A percentile compares a stretch with the other conserved stretches of the same genome.
Evolutionary conservation across 139 green algal species (phyloP).

Genomic region (Chlamydomonas sp.): DNA sequence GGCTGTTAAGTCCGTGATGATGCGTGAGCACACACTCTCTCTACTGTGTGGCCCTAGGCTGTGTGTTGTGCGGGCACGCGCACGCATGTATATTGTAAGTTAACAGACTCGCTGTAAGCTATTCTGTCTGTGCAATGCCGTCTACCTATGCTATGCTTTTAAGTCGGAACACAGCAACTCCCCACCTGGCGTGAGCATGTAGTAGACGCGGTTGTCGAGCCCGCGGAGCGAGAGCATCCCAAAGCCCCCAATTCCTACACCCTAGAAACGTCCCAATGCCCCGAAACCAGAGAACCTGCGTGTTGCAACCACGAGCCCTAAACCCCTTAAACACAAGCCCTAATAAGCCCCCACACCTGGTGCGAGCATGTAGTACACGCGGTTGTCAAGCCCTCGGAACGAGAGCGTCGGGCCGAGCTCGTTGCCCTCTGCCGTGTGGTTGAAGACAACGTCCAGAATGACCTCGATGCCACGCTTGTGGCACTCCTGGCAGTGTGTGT

Average conservation of each 20-base stretch:
- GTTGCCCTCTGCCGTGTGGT: slow-evolving; percentile 97
- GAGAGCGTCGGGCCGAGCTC: slow-evolving; percentile 79
- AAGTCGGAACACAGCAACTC: too few species aligned
- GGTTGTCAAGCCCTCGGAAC: slow-evolving; percentile 96
- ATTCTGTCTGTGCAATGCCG: background rate
- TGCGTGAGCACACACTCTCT: too few species aligned
- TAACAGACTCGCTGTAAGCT: too few species aligned
- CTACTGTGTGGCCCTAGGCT: too few species aligned
- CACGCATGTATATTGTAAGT: too few species aligned
- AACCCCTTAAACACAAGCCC: slow-evolving; percentile 38
- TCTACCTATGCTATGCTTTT: background rate
- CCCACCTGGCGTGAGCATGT: slow-evolving; percentile 91
- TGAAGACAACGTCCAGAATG: slow-evolving; percentile 97
- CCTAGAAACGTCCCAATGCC: background rate
- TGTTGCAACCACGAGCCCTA: slow-evolving; percentile 95
- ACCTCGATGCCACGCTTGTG: slow-evolving; percentile 87
- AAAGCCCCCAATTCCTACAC: background rate
- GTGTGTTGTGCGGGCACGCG: too few species aligned
- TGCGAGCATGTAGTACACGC: slow-evolving; percentile 97
- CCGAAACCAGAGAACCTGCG: slow-evolving; percentile 77
- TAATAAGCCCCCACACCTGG: slow-evolving; percentile 54
- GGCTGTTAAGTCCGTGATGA: too few species aligned
- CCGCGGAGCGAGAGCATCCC: slow-evolving; percentile 40
- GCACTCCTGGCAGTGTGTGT: too few species aligned
- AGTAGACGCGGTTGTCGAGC: slow-evolving; percentile 94